phyloP scores from a whole-genome alignment of 148 eudicot genomes.

The Nyssa sinensis region DNA sequence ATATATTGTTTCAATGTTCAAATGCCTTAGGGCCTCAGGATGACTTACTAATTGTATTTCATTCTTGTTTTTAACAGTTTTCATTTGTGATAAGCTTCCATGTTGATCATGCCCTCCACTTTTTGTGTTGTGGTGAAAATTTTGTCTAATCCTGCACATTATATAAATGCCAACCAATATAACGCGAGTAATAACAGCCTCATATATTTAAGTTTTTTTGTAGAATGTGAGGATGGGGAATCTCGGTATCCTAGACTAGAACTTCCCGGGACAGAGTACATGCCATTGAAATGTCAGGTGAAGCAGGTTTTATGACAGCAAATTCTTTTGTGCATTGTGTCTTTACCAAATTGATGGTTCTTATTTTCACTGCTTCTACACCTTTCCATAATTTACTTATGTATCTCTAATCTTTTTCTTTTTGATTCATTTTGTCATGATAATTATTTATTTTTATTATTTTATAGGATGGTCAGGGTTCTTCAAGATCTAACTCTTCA shows the following conservation, averaged over 20 bases:
- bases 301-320: not conserved
- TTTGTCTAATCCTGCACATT: not conserved
- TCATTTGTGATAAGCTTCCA: not conserved
- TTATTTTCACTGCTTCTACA: constrained; percentile 5
- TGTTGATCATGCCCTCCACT: not conserved
- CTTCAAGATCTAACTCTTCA: constrained; percentile 13
- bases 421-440: not conserved
- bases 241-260: constrained; percentile 65
- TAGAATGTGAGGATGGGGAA: constrained; percentile 59
- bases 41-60: not conserved
- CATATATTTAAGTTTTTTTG: constrained; percentile 11
- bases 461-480: constrained; percentile 42
- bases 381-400: not conserved
- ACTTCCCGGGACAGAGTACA: constrained; percentile 67
- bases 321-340: not conserved
- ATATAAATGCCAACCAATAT: not conserved
- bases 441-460: not conserved
- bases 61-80: not conserved
- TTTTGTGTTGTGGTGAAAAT: not conserved
- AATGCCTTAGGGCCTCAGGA: not conserved
- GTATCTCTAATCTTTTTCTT: not conserved
- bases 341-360: not conserved
- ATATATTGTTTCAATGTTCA: no score
- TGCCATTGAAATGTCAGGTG: constrained; percentile 61
- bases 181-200: not conserved